Evolutionary conservation across 768 basidiomycete genomes (phyloP), one percentile per base, ranked within the genome.

Genomic region (Psilocybe sp.): DNA sequence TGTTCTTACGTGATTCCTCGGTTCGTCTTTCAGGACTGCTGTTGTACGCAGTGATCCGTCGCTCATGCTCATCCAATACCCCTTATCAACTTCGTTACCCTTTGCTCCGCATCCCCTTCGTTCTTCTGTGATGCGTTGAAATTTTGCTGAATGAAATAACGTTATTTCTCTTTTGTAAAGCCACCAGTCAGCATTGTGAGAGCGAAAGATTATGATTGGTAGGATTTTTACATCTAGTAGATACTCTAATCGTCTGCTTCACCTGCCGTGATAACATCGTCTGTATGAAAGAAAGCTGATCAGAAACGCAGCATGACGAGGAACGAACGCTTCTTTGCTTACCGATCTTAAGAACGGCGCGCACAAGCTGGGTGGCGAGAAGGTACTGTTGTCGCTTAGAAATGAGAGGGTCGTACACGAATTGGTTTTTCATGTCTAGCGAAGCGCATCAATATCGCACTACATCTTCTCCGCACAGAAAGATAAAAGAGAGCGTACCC

Each of bases 351-450:
- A 93, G 77, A 11, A 93, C 87, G 4, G 90, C 91, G 32, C 90
- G 81, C 39, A 92, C 90, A 51, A 92, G 79, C 84, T 89, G 94
- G 16, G 95, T 98, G n/a, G 97, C 97, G 37, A 99, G 76, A 51
- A 99, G 73, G 71, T 93, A 97, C 64, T 98, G 96, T 64, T 98
- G 95, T 62, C 96, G 76, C 73, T 98, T 99, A 37, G 94, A 94
- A 68, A 98, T 97, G 56, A 98, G 72, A 23, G 97, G 96, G 63
- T 99, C 97, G 59, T 95, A 94, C 38, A 98, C 95, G 60, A 93
- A 92, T 65, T 98, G 96, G 63, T 86, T 79, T 77, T 89, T 96
- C 96, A 99, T 99, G 60, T 99, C 96, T 98, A 63, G 19, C n/a
- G 15, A 16, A 39, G 10, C 3, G 31, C 13, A 44, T 28, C 4